Conservation (phyloP, 108 stramenopile species). For the Skeletonema marinoi region DNA sequence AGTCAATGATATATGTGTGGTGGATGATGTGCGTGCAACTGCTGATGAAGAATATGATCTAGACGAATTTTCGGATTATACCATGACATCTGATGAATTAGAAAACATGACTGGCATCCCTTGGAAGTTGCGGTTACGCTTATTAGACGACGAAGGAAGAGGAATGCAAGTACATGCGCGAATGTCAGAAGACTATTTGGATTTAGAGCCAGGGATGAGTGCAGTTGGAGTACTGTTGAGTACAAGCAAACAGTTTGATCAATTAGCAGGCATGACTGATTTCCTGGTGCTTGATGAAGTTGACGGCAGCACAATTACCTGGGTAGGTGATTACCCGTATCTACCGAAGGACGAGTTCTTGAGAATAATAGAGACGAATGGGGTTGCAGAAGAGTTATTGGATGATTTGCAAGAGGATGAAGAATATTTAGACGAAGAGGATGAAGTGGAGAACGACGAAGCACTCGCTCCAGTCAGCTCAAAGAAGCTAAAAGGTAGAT, state of each 20-base stretch:
- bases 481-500: too few species aligned
- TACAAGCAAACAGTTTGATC: constrained; percentile 53
- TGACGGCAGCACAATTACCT: constrained; percentile 34
- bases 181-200: constrained; percentile 77
- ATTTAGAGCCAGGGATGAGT: constrained; percentile 58
- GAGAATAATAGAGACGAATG: constrained; percentile 37
- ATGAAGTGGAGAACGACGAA: constrained; percentile 7
- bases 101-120: constrained; percentile 70
- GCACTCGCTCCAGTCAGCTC: too few species aligned
- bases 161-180: constrained; percentile 78
- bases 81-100: constrained; percentile 67
- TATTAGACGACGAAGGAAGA: constrained; percentile 57
- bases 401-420: constrained; percentile 5
- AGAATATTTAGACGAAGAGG: constrained; percentile 11
- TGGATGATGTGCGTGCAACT: constrained; percentile 55
- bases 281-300: constrained; percentile 63
- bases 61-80: constrained; percentile 75
- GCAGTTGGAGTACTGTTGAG: constrained; percentile 61
- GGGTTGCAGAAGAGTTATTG: constrained; percentile 19
- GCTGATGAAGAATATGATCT: constrained; percentile 66
- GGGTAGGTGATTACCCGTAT: constrained; percentile 87
- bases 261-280: constrained; percentile 76
- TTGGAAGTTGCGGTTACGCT: constrained; percentile 63
- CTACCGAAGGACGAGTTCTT: constrained; percentile 50
- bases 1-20: constrained; percentile 71